A percentile compares a stretch with the other conserved stretches of the same genome.
These are phyloP conservation scores for Rhizomucor pusillus DNA, from an alignment of 371 early-diverging fungal species.

Conservation along the genomic window DNA sequence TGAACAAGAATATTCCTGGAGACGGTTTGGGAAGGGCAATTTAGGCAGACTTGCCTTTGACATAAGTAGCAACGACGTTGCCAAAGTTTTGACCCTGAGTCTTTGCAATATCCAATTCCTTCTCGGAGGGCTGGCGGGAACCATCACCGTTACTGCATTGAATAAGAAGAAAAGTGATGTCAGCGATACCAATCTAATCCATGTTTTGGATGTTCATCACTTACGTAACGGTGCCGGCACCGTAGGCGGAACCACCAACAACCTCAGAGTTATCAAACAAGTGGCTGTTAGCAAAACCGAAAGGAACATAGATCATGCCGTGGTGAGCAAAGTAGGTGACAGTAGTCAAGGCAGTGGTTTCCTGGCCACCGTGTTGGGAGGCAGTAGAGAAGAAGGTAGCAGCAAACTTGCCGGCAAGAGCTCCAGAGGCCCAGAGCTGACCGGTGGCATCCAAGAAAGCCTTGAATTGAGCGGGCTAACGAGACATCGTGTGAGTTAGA, in stretches of 20 bases:
- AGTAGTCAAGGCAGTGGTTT: conserved; percentile 61
- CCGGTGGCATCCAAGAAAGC: conserved; percentile 64
- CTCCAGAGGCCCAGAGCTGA: conserved; percentile 58
- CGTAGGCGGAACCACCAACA: conserved; percentile 55
- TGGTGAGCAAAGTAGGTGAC: conserved; percentile 68
- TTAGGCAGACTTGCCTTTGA: conserved; percentile 8
- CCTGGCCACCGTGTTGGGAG: conserved; percentile 69
- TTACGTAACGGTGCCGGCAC: conserved; percentile 17
- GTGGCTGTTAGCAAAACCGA: conserved; percentile 46
- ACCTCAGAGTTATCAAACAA: conserved; percentile 20
- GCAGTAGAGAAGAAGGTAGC: conserved; percentile 71
- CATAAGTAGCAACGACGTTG: conserved; percentile 10
- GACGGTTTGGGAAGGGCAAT: no score
- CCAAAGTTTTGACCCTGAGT: conserved; percentile 34
- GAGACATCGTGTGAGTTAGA: not conserved
- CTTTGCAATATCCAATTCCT: conserved; percentile 63
- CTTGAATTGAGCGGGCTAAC: conserved; percentile 1
- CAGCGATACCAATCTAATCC: not conserved
- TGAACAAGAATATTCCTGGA: no score
- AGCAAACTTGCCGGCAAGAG: conserved; percentile 64
- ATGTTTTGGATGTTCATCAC: no score
- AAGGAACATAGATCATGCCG: conserved; percentile 71
- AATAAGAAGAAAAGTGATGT: not conserved
- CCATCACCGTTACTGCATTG: conserved; percentile 25
- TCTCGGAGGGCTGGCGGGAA: conserved; percentile 52